A percentile compares a stretch with the other conserved stretches of the same genome.
Evolutionary conservation across 768 basidiomycete genomes (phyloP).

Genomic region (Strobilomyces echinocephalus): DNA sequence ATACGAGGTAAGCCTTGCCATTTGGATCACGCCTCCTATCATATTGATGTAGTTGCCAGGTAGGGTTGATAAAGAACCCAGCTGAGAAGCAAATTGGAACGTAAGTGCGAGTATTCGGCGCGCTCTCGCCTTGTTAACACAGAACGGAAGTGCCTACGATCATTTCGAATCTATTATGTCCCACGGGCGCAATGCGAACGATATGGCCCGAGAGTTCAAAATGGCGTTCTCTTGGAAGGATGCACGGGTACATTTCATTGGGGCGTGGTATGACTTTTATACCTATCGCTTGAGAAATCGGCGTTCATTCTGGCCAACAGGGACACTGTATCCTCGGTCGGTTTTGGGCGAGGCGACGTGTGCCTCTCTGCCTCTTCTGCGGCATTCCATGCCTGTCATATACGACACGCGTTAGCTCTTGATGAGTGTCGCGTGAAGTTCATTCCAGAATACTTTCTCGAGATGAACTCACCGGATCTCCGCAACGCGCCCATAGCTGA

Average conservation of each 20-base stretch:
- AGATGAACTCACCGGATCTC: conserved; percentile 22
- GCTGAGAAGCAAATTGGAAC: conserved; percentile 31
- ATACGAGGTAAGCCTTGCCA: neutral
- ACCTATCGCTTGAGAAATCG: neutral
- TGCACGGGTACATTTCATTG: conserved; percentile 46
- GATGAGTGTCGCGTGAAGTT: conserved; percentile 61
- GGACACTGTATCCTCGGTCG: conserved; percentile 68
- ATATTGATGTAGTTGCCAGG: conserved; percentile 15
- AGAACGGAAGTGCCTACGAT: conserved; percentile 1
- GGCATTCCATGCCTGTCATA: conserved; percentile 50
- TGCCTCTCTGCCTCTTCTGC: conserved; percentile 54
- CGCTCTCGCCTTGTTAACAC: neutral
- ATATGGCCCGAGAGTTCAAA: conserved; percentile 35
- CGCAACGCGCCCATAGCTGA: neutral
- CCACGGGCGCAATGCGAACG: conserved; percentile 17
- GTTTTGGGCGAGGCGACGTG: conserved; percentile 34
- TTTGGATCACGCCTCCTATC: neutral
- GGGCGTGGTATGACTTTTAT: conserved; percentile 38
- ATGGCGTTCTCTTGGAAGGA: conserved; percentile 41
- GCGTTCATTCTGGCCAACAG: conserved; percentile 26
- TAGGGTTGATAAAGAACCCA: conserved; percentile 29
- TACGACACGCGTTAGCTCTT: conserved; percentile 63
- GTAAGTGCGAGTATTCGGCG: conserved; percentile 5
- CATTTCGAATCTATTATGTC: conserved; percentile 4
- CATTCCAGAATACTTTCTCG: conserved; percentile 39